Evolutionary conservation across 257 asterid genomes (phyloP).

Genomic region (Linderniella brevidens): DNA sequence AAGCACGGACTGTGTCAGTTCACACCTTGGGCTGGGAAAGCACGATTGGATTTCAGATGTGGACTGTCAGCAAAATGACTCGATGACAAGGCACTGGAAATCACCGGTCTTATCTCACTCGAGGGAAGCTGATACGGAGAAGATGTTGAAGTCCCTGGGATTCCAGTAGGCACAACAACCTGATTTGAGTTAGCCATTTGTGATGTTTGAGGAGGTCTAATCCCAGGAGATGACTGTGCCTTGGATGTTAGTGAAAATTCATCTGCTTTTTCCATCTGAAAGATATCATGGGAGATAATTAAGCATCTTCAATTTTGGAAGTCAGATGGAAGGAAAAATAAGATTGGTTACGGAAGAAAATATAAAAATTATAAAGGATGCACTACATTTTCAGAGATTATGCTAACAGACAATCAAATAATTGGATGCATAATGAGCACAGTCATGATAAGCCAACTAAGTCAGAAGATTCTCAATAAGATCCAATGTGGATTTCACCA

Average conservation of each 20-base stretch:
- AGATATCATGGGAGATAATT: neutral
- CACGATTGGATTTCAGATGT: conserved; percentile 45
- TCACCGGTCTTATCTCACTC: conserved; percentile 65
- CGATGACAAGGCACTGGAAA: conserved; percentile 32
- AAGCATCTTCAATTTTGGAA: neutral
- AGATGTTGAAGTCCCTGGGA: conserved; percentile 26
- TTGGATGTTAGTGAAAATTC: conserved; percentile 32
- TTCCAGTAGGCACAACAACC: conserved; percentile 30
- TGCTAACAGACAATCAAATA: too few relatives aligned
- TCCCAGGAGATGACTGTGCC: conserved; percentile 26
- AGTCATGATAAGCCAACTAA: too few relatives aligned
- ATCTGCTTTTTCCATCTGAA: conserved; percentile 75
- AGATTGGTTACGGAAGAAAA: neutral
- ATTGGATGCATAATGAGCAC: too few relatives aligned
- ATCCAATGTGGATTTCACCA: too few relatives aligned
- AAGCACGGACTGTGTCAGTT: neutral
- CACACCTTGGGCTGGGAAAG: conserved; percentile 58
- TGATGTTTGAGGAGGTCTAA: too few relatives aligned
- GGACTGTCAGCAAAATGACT: conserved; percentile 45
- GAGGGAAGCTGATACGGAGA: conserved; percentile 78
- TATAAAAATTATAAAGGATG: neutral
- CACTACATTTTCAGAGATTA: too few relatives aligned
- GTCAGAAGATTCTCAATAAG: too few relatives aligned
- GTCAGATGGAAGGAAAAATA: neutral
- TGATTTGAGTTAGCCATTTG: conserved; percentile 15